Conservation (phyloP, 129 eudicot genomes). For the Flaveria ramosissima region DNA sequence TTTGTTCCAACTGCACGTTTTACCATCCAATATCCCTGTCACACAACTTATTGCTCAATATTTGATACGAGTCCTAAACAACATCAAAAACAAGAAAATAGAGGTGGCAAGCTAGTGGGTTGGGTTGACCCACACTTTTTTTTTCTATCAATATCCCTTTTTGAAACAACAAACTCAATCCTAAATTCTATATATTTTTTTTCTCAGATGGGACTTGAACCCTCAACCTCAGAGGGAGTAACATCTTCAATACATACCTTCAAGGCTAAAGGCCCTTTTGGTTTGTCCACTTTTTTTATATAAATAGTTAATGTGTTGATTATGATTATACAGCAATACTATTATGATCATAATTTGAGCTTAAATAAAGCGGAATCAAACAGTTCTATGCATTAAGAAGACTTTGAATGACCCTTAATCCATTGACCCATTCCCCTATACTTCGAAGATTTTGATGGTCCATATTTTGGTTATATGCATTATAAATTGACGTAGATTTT, state of each 20-base stretch:
- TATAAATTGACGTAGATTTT: too few relatives aligned
- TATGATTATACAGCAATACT: not conserved
- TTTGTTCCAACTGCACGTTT: constrained; percentile 98
- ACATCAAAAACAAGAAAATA: not conserved
- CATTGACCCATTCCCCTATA: not conserved
- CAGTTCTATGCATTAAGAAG: not conserved
- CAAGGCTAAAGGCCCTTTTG: not conserved
- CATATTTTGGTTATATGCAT: too few relatives aligned
- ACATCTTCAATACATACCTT: not conserved
- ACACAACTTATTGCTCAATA: constrained; percentile 20
- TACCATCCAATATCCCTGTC: constrained; percentile 99
- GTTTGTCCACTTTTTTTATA: not conserved
- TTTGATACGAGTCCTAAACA: not conserved
- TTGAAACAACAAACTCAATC: not conserved
- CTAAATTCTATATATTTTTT: not conserved
- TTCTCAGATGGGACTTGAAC: not conserved
- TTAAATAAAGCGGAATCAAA: not conserved
- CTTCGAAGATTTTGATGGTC: too few relatives aligned
- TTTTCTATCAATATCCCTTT: not conserved
- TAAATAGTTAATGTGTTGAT: not conserved
- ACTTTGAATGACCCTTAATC: not conserved
- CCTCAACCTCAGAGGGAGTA: not conserved
- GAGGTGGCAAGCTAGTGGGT: not conserved
- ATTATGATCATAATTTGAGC: not conserved
- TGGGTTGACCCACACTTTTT: not conserved